phyloP scores from a whole-genome alignment of 805 yeast species.

The Candida insectorum region DNA sequence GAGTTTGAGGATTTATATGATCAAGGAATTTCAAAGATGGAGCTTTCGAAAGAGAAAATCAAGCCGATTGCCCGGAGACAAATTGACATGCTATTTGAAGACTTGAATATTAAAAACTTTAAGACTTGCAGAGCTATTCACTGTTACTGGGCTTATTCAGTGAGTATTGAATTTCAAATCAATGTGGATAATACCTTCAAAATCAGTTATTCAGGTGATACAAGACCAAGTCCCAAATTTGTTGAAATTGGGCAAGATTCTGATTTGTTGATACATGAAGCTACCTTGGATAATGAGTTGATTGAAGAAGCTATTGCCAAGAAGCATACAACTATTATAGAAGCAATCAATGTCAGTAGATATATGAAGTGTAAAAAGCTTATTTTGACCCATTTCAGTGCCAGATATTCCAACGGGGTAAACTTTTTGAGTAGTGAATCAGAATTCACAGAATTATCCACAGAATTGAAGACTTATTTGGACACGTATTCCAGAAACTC shows the following conservation, averaged over 20 bases:
- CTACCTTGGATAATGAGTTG: constrained; percentile 81
- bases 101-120: constrained; percentile 42
- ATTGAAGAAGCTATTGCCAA: constrained; percentile 75
- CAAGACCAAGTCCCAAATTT: constrained; percentile 74
- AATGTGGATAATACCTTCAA: constrained; percentile 45
- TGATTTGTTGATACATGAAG: constrained; percentile 86
- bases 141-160: constrained; percentile 74
- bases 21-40: constrained; percentile 12
- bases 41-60: constrained; percentile 20
- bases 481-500: constrained; percentile 8
- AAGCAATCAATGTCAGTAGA: constrained; percentile 70
- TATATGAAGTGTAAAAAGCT: constrained; percentile 70
- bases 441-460: constrained; percentile 19
- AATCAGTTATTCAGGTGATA: constrained; percentile 91
- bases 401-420: constrained; percentile 57
- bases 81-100: constrained; percentile 35
- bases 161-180: constrained; percentile 54
- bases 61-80: constrained; percentile 21
- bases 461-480: constrained; percentile 27
- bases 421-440: constrained; percentile 23
- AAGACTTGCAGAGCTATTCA: constrained; percentile 76
- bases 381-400: constrained; percentile 88
- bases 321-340: constrained; percentile 84
- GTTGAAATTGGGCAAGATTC: constrained; percentile 61
- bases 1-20: constrained; percentile 34